Percentiles rank a stretch among this genome's conserved stretches.
Conservation (phyloP, 2,329 filamentous ascomycete species). For the Paecilomyces formosus region DNA sequence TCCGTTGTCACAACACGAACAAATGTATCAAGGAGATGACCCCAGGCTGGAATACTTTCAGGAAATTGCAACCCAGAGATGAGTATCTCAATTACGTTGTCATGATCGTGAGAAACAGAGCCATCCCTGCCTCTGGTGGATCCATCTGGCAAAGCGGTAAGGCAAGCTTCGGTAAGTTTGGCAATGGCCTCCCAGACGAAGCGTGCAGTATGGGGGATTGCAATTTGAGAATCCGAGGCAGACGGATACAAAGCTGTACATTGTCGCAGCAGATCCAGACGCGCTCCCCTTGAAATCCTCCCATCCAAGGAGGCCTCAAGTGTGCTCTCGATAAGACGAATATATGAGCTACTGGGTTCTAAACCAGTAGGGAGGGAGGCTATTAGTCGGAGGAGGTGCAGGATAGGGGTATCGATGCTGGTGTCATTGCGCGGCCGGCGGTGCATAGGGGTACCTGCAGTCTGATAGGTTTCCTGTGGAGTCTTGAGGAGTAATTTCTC, state of each 20-base stretch:
- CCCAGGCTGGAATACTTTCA: constrained; percentile 29
- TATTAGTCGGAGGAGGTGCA: constrained; percentile 32
- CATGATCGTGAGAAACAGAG: constrained; percentile 59
- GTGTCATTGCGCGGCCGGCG: constrained; percentile 18
- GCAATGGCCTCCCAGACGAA: constrained; percentile 31
- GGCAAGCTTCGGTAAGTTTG: constrained; percentile 21
- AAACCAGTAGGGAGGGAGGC: constrained; percentile 12
- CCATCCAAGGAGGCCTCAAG: constrained; percentile 27
- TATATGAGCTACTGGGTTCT: constrained; percentile 18
- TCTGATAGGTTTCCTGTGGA: constrained; percentile 50
- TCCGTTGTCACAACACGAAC: constrained; percentile 52
- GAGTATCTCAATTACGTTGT: constrained; percentile 61
- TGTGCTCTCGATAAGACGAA: constrained; percentile 18
- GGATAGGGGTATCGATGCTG: constrained; percentile 26
- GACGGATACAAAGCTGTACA: constrained; percentile 22
- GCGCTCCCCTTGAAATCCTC: constrained; percentile 25
- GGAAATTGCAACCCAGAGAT: constrained; percentile 46
- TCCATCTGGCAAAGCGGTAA: constrained; percentile 35
- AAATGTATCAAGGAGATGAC: constrained; percentile 50
- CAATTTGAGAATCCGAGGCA: constrained; percentile 5
- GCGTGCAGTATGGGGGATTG: constrained; percentile 8
- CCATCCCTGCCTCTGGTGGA: constrained; percentile 39
- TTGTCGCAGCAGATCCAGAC: constrained; percentile 31
- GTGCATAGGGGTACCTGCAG: constrained; percentile 30
- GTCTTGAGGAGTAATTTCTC: constrained; percentile 44